Base-by-base conservation (phyloP, 2,329 filamentous ascomycete species). In the Monilinia vaccinii-corymbosi region DNA sequence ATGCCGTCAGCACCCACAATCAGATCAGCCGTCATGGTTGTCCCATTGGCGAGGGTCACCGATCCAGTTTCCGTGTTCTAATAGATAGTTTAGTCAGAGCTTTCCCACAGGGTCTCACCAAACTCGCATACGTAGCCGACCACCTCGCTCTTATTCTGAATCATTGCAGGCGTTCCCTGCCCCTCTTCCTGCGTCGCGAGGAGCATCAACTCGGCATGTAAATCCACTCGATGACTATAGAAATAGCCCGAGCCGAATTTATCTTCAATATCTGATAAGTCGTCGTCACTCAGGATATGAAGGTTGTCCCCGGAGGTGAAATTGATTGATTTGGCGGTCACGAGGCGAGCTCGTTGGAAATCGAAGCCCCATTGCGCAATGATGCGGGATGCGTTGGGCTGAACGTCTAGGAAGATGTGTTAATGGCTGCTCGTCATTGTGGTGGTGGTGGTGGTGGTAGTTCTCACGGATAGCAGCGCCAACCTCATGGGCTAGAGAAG, bases 381-480 rank as follows among this genome's bases (percentile, higher is more conserved):
- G 2, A 86, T 71, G 0, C 81, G 80, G 66, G 85, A 83, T 6
- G 78, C 75, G 65, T 87, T 88, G 0, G 84, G 82, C 0, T 80
- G 77, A 8, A 87, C 69, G 64, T 86, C 56, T 58, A n/a, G 18
- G 1, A 34, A 11, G 16, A 9, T 14, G 13, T 4, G 11, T 52
- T 58, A 31, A 25, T 46, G 4, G 11, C 10, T 8, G n/a, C n/a
- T n/a, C n/a, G n/a, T n/a, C n/a, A n/a, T 10, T 13, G n/a, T n/a
- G 11, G 5, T 25, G 14, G 14, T 21, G 9, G 34, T 58, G 4
- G 46, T n/a, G 13, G n/a, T 6, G 8, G 5, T n/a, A 25, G 4
- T n/a, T 40, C 56, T 52, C 81, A 55, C 49, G 23, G 18, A 86
- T 77, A 0, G 84, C 83, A 2, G 84, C 83, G 0, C 83, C 84